Evolutionary conservation across 2,329 filamentous ascomycete genomes (phyloP).

Genomic region (Westerdykella aurantiaca): DNA sequence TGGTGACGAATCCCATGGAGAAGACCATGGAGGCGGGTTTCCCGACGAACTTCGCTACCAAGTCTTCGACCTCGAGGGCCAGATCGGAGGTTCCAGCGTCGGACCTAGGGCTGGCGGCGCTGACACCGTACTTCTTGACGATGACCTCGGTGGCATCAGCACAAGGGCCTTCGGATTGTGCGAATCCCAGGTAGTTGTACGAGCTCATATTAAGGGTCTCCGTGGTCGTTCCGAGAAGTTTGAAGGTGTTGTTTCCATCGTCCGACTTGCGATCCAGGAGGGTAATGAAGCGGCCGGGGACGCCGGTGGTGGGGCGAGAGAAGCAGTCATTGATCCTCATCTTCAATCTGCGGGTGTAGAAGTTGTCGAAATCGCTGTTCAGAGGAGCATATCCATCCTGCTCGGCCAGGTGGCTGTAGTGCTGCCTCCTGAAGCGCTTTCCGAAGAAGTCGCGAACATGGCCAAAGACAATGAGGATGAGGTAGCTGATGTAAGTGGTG

Average conservation of each 20-base stretch:
- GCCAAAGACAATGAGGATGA: slow-evolving; percentile 90
- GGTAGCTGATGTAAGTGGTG: slow-evolving; percentile 97
- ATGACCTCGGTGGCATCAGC: slow-evolving; percentile 86
- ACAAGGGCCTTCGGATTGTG: slow-evolving; percentile 93
- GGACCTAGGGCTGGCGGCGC: slow-evolving; percentile 70
- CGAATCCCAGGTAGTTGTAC: slow-evolving; percentile 98
- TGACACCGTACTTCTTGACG: slow-evolving; percentile 79
- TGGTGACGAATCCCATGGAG: slow-evolving; percentile 98
- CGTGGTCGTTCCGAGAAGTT: slow-evolving; percentile 81
- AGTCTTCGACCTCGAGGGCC: slow-evolving; percentile 78
- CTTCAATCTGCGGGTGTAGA: slow-evolving; percentile 90
- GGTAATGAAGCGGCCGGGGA: slow-evolving; percentile 90
- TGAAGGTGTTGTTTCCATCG: slow-evolving; percentile 87
- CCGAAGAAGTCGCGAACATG: slow-evolving; percentile 97
- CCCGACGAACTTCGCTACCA: slow-evolving; percentile 86
- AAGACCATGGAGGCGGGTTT: slow-evolving; percentile 95
- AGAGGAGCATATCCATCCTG: slow-evolving; percentile 88
- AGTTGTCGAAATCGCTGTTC: slow-evolving; percentile 98
- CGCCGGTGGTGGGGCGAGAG: slow-evolving; percentile 82
- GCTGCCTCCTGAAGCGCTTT: slow-evolving; percentile 83
- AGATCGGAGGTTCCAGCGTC: slow-evolving; percentile 86
- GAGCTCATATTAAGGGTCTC: slow-evolving; percentile 98
- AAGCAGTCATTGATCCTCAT: slow-evolving; percentile 96
- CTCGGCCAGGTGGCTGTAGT: slow-evolving; percentile 77
- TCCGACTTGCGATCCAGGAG: slow-evolving; percentile 84